Evolutionary conservation across 441 rosid species (phyloP).

Genomic region (Pelargonium myrrhifolium): DNA sequence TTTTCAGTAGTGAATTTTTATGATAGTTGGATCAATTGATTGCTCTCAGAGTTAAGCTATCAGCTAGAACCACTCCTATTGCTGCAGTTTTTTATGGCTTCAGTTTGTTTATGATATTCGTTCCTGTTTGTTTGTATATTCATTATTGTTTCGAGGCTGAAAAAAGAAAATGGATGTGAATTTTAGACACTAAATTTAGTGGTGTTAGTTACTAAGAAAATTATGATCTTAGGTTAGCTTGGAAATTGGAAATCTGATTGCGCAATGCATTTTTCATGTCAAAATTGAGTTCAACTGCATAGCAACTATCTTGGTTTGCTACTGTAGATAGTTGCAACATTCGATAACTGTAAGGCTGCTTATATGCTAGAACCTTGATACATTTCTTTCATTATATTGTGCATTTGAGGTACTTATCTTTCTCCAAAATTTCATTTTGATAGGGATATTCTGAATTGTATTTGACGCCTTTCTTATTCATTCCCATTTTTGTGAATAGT

Average conservation of each 20-base stretch:
- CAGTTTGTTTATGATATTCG: neutral
- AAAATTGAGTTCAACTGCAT: neutral
- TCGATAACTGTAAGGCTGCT: neutral
- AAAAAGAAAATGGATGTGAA: neutral
- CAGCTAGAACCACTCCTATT: neutral
- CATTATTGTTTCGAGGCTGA: neutral
- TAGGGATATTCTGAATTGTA: neutral
- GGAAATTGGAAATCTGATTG: neutral
- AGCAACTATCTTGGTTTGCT: neutral
- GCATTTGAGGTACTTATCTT: neutral
- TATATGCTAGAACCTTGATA: neutral
- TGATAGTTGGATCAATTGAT: neutral
- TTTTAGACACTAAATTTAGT: conserved; percentile 2
- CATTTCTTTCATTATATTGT: neutral
- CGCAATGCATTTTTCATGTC: neutral
- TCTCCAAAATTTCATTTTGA: neutral
- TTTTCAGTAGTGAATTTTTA: neutral
- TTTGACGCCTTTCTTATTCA: neutral
- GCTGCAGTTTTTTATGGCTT: neutral
- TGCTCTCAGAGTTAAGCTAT: neutral
- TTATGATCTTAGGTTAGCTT: neutral
- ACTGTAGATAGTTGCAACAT: neutral
- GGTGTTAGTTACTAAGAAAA: conserved; percentile 3
- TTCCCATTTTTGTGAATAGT: conserved; percentile 6
- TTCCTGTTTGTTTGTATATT: neutral